Conservation (phyloP, 768 basidiomycete species). For the Pleurotus ostreatus region DNA sequence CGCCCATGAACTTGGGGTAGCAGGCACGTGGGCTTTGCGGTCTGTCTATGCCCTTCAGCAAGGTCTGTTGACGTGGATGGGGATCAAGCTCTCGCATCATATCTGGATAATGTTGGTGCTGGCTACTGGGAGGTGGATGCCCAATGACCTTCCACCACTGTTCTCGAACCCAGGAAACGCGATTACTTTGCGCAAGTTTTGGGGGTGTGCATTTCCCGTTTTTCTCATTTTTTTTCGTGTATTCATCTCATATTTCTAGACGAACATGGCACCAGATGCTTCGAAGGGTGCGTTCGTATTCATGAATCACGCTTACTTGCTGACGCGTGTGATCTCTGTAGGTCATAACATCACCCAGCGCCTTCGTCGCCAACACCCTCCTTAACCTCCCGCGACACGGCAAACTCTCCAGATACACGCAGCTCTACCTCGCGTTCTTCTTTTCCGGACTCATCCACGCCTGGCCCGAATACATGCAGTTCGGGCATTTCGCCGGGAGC, state of each 20-base stretch:
- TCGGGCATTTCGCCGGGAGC: background rate
- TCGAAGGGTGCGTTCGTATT: slow-evolving; percentile 17
- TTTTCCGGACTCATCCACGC: background rate
- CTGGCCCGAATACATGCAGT: slow-evolving; percentile 14
- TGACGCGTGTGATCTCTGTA: slow-evolving; percentile 4
- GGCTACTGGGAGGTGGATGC: slow-evolving; percentile 6
- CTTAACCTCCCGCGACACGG: slow-evolving; percentile 15
- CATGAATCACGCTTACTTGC: background rate
- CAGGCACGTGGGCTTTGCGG: background rate
- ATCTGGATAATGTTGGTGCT: background rate
- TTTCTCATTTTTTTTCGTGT: background rate
- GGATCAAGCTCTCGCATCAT: slow-evolving; percentile 8
- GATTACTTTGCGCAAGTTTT: slow-evolving; percentile 26
- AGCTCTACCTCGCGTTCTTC: slow-evolving; percentile 23
- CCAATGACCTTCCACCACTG: slow-evolving; percentile 23
- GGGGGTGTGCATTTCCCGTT: slow-evolving; percentile 23
- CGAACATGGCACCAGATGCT: slow-evolving; percentile 28
- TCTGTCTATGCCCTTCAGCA: background rate
- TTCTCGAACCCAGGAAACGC: slow-evolving; percentile 24
- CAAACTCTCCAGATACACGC: slow-evolving; percentile 20
- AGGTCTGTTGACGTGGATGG: background rate
- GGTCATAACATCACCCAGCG: slow-evolving; percentile 20
- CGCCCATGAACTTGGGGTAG: too few relatives aligned
- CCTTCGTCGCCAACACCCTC: slow-evolving; percentile 11
- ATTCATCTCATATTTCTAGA: slow-evolving; percentile 17